A percentile compares a stretch with the other conserved stretches of the same genome.
phyloP scores from a whole-genome alignment of 139 green algal genomes.

The Pedinophyceae sp. region DNA sequence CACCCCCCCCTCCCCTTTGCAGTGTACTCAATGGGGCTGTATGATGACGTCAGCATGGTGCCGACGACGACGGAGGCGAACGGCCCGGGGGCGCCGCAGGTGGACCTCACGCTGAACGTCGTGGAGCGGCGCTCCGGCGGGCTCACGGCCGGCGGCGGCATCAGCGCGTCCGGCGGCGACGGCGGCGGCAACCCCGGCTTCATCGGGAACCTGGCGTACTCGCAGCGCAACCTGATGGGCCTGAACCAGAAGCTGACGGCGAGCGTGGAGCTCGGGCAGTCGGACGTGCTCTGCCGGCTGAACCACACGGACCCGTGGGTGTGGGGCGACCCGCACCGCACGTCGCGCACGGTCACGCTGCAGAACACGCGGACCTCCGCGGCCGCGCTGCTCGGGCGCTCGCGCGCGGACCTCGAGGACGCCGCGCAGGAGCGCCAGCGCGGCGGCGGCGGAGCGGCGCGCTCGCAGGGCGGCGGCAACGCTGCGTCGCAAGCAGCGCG shows the following conservation, averaged over 20 bases:
- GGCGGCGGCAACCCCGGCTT: conserved; percentile 62
- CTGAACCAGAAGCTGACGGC: conserved; percentile 74
- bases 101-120: conserved; percentile 74
- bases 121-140: conserved; percentile 76
- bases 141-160: conserved; percentile 62
- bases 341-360: conserved; percentile 54
- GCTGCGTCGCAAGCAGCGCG: neutral
- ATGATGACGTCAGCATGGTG: conserved; percentile 84
- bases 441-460: no score
- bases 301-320: conserved; percentile 88
- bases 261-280: conserved; percentile 52
- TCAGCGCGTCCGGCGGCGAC: conserved; percentile 33
- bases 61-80: conserved; percentile 60
- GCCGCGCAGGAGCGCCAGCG: no score
- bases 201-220: conserved; percentile 67
- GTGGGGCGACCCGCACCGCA: conserved; percentile 64
- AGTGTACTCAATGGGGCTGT: conserved; percentile 81
- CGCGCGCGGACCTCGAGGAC: no score
- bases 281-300: conserved; percentile 76
- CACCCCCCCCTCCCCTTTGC: no score
- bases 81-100: conserved; percentile 21
- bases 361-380: conserved; percentile 40
- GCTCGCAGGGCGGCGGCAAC: conserved; percentile 6
- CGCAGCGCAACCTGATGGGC: conserved; percentile 78
- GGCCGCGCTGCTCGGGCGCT: conserved; percentile 37